phyloP scores from a whole-genome alignment of 768 basidiomycete species.

The Kwoniella dendrophila region DNA sequence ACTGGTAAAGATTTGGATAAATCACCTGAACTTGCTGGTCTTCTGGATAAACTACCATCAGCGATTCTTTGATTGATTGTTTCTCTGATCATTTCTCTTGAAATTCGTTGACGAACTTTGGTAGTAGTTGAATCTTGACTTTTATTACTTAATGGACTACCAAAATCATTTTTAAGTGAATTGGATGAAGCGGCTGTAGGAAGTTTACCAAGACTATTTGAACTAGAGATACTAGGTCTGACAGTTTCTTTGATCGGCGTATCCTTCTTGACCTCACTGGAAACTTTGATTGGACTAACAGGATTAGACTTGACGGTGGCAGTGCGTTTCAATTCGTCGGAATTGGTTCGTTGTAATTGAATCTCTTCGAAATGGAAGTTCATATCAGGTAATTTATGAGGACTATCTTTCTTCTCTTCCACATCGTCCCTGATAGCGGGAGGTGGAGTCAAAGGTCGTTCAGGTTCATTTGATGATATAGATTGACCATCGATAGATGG shows the following conservation, averaged over 20 bases:
- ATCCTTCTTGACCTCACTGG: constrained; percentile 6
- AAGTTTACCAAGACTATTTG: neutral
- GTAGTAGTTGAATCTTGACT: constrained; percentile 28
- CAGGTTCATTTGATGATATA: constrained; percentile 19
- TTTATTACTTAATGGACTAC: constrained; percentile 1
- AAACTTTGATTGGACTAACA: constrained; percentile 10
- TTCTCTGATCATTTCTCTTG: constrained; percentile 52
- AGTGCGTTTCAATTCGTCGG: constrained; percentile 7
- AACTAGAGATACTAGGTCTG: neutral
- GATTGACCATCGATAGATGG: constrained; percentile 24
- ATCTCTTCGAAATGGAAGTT: constrained; percentile 49
- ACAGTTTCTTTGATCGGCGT: neutral
- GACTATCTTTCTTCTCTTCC: constrained; percentile 31
- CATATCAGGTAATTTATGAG: constrained; percentile 51
- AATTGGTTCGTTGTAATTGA: constrained; percentile 12
- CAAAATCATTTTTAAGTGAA: constrained; percentile 21
- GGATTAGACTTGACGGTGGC: constrained; percentile 10
- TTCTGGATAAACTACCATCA: constrained; percentile 38
- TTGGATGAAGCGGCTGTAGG: constrained; percentile 3
- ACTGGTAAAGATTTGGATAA: constrained; percentile 4
- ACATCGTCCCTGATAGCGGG: constrained; percentile 9
- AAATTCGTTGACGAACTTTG: constrained; percentile 53
- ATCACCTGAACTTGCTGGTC: constrained; percentile 20
- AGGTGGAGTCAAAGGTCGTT: constrained; percentile 48
- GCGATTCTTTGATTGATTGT: constrained; percentile 50